Evolutionary conservation across 441 rosid species (phyloP), one percentile per base, ranked within the genome.

Genomic region (Mallotus repandus): DNA sequence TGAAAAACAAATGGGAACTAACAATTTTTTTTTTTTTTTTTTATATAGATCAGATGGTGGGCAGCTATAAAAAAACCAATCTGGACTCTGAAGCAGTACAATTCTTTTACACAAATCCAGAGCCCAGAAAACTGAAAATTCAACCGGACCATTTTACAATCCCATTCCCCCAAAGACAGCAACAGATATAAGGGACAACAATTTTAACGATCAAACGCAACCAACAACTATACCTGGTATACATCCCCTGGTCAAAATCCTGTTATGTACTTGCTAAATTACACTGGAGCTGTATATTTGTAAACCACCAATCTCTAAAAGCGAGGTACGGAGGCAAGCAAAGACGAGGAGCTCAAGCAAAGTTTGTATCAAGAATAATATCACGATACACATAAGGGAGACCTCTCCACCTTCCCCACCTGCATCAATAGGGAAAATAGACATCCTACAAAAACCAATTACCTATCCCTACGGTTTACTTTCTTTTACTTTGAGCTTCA

Each of bases 221-320:
- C 77, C 72, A 78, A 69, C 72, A 78, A 69, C 81, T 73, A 76
- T 79, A 81, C 86, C 82, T 81, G 46, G 82, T 79, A 78, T 73
- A 80, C 82, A 83, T 76, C 76, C 77, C 80, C 78, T 64, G 66
- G 60, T 71, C 88, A 85, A 85, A 84, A 83, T 76, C 83, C 77
- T 69, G 78, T 56, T 85, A 88, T 81, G 77, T 80, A 82, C 88
- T 29, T 72, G 69, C 85, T 85, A 85, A 75, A 84, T 82, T 86
- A 85, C 89, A 84, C 38, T 72, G 72, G 80, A 81, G 71, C 76
- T 80, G 76, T 76, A 59, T 80, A 74, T 73, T 69, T 70, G 67
- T 55, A 76, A 45, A 63, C 73, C 69, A 70, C 73, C 82, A 68
- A 38, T 74, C 79, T 77, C 72, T 38, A 55, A 56, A 77, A 63